Base-by-base conservation (phyloP, 331 rosid species). In the Acacia concinna region DNA sequence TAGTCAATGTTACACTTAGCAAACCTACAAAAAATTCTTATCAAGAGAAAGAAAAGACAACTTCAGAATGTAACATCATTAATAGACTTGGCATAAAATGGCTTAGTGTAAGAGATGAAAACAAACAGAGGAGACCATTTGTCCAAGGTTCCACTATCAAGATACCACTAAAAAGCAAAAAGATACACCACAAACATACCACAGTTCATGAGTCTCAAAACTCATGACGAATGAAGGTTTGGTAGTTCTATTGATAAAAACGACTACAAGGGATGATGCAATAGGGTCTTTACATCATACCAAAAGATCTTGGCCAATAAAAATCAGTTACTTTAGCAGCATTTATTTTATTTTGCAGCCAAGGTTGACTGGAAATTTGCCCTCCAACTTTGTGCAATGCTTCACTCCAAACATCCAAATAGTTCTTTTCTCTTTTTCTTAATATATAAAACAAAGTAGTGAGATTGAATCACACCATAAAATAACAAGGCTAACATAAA, bases 1-100 rank as follows among this genome's bases (percentile, higher is more conserved):
- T 73, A 84, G 83, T 68, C 83, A 82, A 82, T 46, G 76, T 76
- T 73, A 84, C 73, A 60, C 76, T 38, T 47, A 17, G 12, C 30
- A 35, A 68, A 35, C 79, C 67, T 40, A 79, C 57, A 35, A 38
- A 74, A 14, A 38, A 3, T 30, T 78, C 38, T 60, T 1, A 3
- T 9, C 32, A 54, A 32, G 4, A 43, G 27, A 32, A 8, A 32
- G 34, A 25, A 31, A 8, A 57, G 5, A 40, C 2, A 37, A 66
- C 40, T 68, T 46, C 47, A 28, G 74, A 60, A 31, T 44, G 65
- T 63, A 66, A 56, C 20, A 70, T 54, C 65, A 75, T 23, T 59
- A 68, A 32, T 30, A 70, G 23, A 69, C 20, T 66, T 27, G 78
- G 74, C 40, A 31, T 35, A 70, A 75, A 79, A 68, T 60, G 63